These are phyloP conservation scores for Fomitiporia mediterranea DNA, from an alignment of 1,284 basidiomycete species.

Conservation along the genomic window DNA sequence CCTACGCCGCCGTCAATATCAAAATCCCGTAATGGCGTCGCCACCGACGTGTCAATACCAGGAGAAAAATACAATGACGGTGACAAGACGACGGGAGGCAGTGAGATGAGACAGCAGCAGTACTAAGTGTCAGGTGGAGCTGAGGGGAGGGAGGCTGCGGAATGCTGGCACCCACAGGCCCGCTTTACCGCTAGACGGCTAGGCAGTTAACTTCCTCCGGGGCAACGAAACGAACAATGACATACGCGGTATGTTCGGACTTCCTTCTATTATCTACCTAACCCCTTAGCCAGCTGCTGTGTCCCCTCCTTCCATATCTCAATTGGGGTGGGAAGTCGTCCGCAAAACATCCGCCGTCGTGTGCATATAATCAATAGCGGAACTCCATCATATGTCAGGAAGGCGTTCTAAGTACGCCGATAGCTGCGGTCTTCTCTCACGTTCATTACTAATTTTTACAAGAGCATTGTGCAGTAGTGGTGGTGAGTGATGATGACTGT, in stretches of 20 bases:
- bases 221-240: not conserved
- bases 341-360: no score
- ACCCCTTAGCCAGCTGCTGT: not conserved
- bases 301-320: not conserved
- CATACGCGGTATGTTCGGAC: not conserved
- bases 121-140: not conserved
- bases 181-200: no score
- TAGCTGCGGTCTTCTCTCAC: no score
- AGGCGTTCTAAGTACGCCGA: no score
- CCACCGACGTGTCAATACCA: conserved; percentile 24
- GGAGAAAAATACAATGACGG: not conserved
- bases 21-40: not conserved
- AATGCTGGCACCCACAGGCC: no score
- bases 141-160: no score
- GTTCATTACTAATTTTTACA: no score
- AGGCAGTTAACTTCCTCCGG: not conserved
- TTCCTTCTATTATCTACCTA: not conserved
- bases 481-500: no score
- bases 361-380: no score
- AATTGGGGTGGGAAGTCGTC: not conserved
- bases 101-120: not conserved
- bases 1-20: not conserved
- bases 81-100: not conserved
- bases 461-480: no score
- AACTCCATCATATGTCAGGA: no score